Evolutionary conservation across 495 filamentous ascomycete species (phyloP), one percentile per base, ranked within the genome.

Genomic region (Stereocaulon alpinum): DNA sequence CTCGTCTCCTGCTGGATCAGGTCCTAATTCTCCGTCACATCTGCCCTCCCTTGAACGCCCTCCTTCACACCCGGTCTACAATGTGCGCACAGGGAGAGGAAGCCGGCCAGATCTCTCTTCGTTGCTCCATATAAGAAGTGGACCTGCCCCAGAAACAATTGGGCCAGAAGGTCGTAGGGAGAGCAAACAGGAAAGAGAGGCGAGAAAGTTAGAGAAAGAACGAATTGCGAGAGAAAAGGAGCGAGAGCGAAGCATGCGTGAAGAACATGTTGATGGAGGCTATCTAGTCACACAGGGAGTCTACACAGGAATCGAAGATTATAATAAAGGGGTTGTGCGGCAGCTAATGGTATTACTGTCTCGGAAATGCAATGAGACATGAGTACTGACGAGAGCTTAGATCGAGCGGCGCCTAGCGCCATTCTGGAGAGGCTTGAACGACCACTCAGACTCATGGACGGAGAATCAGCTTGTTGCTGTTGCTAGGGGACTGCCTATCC

Each of bases 241-340:
- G 69, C 79, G 91, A 30, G 92, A 96, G 72, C 79, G 88, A 68
- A 98, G 93, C 69, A 87, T 97, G 76, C 86, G 78, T 63, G 92
- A 96, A 64, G 93, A 97, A 65, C 82, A 89, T 71, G 86, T 96
- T 32, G 93, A 97, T 75, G 93, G 93, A 34, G 93, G 93, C 32
- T 97, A 87, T 74, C 73, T 97, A 32, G 93, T 97, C 42, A 98
- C 93, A 0, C 84, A 95, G 70, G 93, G 93, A 27, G 86, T 90
- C 42, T 98, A 98, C 68, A 91, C 87, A 7, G 88, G 92, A 4
- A 76, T 83, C 18, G 93, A 98, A 70, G 93, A 98, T 70, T 98
- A 90, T 68, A 95, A 84, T 73, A 96, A 97, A 69, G 75, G 77
- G 43, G 77, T 91, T 34, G 93, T 97, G 44, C 82, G 94, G 65